Percentiles rank a stretch among this genome's conserved stretches.
These are phyloP conservation scores for Trichosporon ovoides DNA, from an alignment of 1,284 basidiomycete species.

Conservation along the genomic window DNA sequence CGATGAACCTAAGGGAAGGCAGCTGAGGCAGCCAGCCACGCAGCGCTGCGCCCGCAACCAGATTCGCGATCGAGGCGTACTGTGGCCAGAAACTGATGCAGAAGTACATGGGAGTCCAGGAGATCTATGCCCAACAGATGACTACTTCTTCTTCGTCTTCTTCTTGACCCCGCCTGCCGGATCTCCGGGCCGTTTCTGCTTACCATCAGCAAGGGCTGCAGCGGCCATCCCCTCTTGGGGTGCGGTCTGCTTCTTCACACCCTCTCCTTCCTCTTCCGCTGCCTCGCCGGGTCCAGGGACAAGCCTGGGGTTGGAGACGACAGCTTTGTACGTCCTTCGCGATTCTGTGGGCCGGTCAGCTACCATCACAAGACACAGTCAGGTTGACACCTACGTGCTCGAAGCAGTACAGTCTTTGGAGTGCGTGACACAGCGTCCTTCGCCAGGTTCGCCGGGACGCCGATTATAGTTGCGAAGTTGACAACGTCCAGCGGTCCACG, in stretches of 20 bases:
- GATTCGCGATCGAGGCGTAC: too few species aligned
- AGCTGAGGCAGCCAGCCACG: too few species aligned
- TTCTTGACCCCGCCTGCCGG: constrained; percentile 1
- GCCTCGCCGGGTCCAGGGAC: constrained; percentile 21
- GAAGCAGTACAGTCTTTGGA: constrained; percentile 41
- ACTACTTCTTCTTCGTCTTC: constrained; percentile 18
- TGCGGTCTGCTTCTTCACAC: not conserved
- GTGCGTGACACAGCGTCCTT: constrained; percentile 42
- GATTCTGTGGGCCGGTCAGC: constrained; percentile 30
- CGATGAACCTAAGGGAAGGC: not conserved
- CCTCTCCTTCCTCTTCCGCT: not conserved
- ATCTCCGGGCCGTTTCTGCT: constrained; percentile 6
- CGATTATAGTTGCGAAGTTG: constrained; percentile 45
- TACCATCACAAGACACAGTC: not conserved
- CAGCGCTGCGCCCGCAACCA: too few species aligned
- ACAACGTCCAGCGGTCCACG: constrained; percentile 45
- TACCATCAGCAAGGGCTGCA: not conserved
- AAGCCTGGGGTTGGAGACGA: constrained; percentile 38
- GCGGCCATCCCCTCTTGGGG: not conserved
- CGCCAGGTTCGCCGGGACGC: constrained; percentile 48
- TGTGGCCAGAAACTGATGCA: constrained; percentile 12
- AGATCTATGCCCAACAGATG: not conserved
- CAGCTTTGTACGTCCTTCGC: constrained; percentile 43
- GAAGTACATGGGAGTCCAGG: not conserved
- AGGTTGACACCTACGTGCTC: constrained; percentile 41